Percentiles rank a stretch among this genome's conserved stretches.
These are phyloP conservation scores for Aspergillus sp. DNA, from an alignment of 2,329 filamentous ascomycete species.

Conservation along the genomic window DNA sequence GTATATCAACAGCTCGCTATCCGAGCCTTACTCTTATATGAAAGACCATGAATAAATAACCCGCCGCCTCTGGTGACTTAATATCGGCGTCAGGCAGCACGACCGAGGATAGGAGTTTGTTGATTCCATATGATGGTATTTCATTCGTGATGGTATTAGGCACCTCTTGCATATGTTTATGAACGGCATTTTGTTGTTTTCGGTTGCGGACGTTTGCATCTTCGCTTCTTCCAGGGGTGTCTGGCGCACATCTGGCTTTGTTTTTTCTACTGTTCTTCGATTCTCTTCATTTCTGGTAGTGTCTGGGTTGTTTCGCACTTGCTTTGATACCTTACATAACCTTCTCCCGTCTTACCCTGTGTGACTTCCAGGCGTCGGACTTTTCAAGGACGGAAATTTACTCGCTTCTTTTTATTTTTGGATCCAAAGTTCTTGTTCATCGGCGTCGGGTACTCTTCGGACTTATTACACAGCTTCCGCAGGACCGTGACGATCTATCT, in stretches of 20 bases:
- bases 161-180: slow-evolving; percentile 44
- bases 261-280: slow-evolving; percentile 22
- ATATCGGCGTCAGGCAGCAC: slow-evolving; percentile 20
- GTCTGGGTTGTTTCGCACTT: slow-evolving; percentile 29
- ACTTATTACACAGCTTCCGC: neutral
- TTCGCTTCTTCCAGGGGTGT: slow-evolving; percentile 36
- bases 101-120: slow-evolving; percentile 30
- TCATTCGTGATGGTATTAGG: slow-evolving; percentile 45
- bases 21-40: slow-evolving; percentile 35
- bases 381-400: slow-evolving; percentile 26
- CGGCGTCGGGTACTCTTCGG: slow-evolving; percentile 4
- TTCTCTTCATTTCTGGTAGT: slow-evolving; percentile 22
- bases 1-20: slow-evolving; percentile 38
- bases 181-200: slow-evolving; percentile 36
- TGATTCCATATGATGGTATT: slow-evolving; percentile 43
- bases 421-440: slow-evolving; percentile 28
- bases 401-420: slow-evolving; percentile 23
- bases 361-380: slow-evolving; percentile 31
- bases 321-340: slow-evolving; percentile 34
- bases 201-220: slow-evolving; percentile 38
- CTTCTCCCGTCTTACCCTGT: slow-evolving; percentile 27
- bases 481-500: neutral
- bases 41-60: slow-evolving; percentile 35
- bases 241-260: slow-evolving; percentile 33
- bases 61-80: slow-evolving; percentile 27